These are phyloP conservation scores for Cynanchum wilfordii DNA, from an alignment of 257 asterid species.

Conservation along the genomic window DNA sequence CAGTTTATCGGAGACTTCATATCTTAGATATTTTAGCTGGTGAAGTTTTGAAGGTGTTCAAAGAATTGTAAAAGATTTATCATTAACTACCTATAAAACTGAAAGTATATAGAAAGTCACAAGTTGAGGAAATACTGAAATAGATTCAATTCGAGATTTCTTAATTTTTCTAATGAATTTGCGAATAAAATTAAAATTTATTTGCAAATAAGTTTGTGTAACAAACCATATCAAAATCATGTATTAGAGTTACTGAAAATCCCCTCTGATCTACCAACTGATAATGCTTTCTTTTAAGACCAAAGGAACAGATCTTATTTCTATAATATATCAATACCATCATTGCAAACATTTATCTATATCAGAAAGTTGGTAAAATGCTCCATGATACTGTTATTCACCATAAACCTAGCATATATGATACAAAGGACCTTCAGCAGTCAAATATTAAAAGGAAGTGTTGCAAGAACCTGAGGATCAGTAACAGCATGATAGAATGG, in stretches of 20 bases:
- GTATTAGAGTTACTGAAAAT: neutral
- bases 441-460: neutral
- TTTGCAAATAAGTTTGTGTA: neutral
- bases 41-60: neutral
- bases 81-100: neutral
- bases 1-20: neutral
- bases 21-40: neutral
- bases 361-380: neutral
- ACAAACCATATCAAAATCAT: neutral
- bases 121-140: neutral
- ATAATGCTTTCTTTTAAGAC: neutral
- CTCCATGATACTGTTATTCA: neutral
- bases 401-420: neutral
- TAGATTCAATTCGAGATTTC: neutral
- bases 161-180: neutral
- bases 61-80: neutral
- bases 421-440: neutral
- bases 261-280: neutral
- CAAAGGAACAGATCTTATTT: neutral
- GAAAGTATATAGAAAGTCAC: neutral
- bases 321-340: neutral
- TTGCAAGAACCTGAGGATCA: constrained; percentile 63
- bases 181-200: neutral
- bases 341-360: neutral
- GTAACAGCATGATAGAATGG: constrained; percentile 50